Base-by-base conservation (phyloP, 352 stramenopile species). In the Globisporangium cylindrosporum region DNA sequence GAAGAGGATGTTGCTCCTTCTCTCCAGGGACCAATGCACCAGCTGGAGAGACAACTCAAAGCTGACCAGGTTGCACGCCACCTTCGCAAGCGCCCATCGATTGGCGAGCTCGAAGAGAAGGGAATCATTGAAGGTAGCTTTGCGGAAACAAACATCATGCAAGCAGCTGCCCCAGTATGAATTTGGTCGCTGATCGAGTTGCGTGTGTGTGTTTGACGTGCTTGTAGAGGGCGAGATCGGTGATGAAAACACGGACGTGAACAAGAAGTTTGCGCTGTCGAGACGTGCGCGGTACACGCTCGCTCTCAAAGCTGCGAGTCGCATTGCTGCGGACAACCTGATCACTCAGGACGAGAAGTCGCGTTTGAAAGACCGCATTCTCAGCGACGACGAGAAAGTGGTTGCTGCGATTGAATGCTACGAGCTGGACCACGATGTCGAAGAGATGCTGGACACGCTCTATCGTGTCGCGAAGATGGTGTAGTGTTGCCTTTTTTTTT, bases 391-490 rank as follows among this genome's bases (percentile, higher is more conserved):
- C 62, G 76, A 90, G 64, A 90, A 89, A 46, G 78, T 95, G 7
- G 74, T 92, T 7, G 83, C 79, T 7, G 88, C 86, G 15, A 81
- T 94, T n/a, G 84, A 92, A 66, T 81, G 80, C 72, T 95, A 94
- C 73, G 85, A 94, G 59, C 60, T 82, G 56, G 86, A 95, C 70
- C 80, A 90, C 61, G 84, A 95, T 71, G 89, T 94, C 32, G 83
- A 94, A 36, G 88, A 91, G 66, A 89, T 94, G 80, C 82, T 95
- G 55, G 88, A 95, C 68, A 90, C 83, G 62, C 70, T 95, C 38
- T 92, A 92, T 55, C 82, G 85, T 32, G 81, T 94, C 18, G 84
- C 86, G 2, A 93, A 93, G 67, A 67, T 87, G 15, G 73, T 68
- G 9, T 79, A 66, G 7, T 12, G 12, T 60, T 61, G 1, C 32